Evolutionary conservation across 495 filamentous ascomycete species (phyloP).

Genomic region (Trichoderma reesei): DNA sequence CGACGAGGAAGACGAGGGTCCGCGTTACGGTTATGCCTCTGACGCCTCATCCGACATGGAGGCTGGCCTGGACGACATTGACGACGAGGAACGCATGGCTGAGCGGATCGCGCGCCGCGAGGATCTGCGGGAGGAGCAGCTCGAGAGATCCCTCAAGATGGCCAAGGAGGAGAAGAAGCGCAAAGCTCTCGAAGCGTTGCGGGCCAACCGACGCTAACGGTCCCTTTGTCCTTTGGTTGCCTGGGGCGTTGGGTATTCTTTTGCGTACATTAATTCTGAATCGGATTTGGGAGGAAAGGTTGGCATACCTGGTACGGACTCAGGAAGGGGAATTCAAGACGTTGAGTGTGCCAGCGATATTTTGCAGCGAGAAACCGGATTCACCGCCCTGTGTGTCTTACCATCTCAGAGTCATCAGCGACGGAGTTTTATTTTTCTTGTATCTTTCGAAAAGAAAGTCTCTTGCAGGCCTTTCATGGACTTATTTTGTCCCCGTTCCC

Average conservation of each 20-base stretch:
- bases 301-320: too few species aligned
- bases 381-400: too few species aligned
- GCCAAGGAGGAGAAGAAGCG: slow-evolving; percentile 39
- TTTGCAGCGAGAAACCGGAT: too few species aligned
- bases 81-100: slow-evolving; percentile 47
- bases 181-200: slow-evolving; percentile 4
- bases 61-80: slow-evolving; percentile 48
- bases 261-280: too few species aligned
- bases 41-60: slow-evolving; percentile 53
- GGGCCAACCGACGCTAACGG: background rate
- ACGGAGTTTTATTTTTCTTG: background rate
- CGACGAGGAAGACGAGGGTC: slow-evolving; percentile 34
- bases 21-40: slow-evolving; percentile 33
- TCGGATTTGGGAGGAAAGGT: background rate
- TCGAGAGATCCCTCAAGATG: slow-evolving; percentile 33
- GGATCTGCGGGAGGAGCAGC: slow-evolving; percentile 38
- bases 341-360: too few species aligned
- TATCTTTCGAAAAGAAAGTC: background rate
- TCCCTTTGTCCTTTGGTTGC: background rate
- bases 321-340: too few species aligned
- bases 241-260: too few species aligned
- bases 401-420: background rate
- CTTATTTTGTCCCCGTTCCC: too few species aligned
- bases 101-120: slow-evolving; percentile 38
- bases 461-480: background rate